Percentiles rank a stretch among this genome's conserved stretches.
phyloP scores from a whole-genome alignment of 148 eudicot species.

The Agrostemma githago region DNA sequence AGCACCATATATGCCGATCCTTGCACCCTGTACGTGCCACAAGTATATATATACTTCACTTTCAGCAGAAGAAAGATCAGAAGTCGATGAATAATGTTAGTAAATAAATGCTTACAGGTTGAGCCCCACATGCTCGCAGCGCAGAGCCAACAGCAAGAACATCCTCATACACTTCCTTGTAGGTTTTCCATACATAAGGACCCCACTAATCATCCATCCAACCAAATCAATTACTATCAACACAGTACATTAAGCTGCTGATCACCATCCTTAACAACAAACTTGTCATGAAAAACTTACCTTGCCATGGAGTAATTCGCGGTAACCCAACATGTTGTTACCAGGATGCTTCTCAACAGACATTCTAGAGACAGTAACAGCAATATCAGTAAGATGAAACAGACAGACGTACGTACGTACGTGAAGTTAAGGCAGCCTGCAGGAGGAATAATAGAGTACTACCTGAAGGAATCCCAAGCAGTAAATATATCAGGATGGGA shows the following conservation, averaged over 20 bases:
- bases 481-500: constrained; percentile 47
- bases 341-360: constrained; percentile 62
- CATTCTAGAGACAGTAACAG: constrained; percentile 32
- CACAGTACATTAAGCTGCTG: neutral
- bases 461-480: constrained; percentile 94
- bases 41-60: neutral
- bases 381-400: neutral
- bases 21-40: constrained; percentile 48
- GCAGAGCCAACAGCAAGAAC: constrained; percentile 67
- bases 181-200: constrained; percentile 86
- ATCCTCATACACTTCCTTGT: constrained; percentile 73
- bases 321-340: constrained; percentile 90
- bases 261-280: neutral
- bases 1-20: constrained; percentile 88
- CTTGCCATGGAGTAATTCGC: constrained; percentile 63
- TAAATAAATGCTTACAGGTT: constrained; percentile 57
- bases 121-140: constrained; percentile 66
- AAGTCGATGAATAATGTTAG: neutral
- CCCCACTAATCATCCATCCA: constrained; percentile 48
- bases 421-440: neutral
- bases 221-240: neutral
- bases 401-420: neutral
- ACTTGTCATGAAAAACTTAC: constrained; percentile 24
- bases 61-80: neutral
- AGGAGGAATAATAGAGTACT: neutral